Base-by-base conservation (phyloP, 495 filamentous ascomycete species). In the Venustampulla echinocandica region DNA sequence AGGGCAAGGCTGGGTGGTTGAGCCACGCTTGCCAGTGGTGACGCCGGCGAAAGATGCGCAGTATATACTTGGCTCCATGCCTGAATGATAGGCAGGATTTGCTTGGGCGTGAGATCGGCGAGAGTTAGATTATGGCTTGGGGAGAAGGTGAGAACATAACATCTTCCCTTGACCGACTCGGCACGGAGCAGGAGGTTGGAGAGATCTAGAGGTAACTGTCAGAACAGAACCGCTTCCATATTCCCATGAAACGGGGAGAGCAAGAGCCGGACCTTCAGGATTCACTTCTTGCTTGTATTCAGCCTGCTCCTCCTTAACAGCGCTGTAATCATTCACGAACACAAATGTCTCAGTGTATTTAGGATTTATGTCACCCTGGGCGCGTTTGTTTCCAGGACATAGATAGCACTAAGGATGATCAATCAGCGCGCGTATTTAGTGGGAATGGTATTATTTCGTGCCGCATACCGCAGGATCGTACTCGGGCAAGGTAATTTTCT, bases 271-370 rank as follows among this genome's bases (percentile, higher is more conserved):
- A 75, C 56, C 74, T 50, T 48, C 68, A 32, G 69, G 68, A 44
- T 69, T 58, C 4, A 64, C 64, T 25, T 72, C 64, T n/a, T 69
- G 66, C 14, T 69, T 64, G 58, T 87, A 90, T 22, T 76, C 69
- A 3, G 73, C 80, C 64, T 99, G 92, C 41, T 86, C 78, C 65
- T 96, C 90, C 61, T 95, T 95, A 22, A 99, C 89, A 10, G 92
- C 92, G 55, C 87, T 90, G 62, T 92, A 99, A 64, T 99, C 92
- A 57, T 99, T 99, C 35, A 96, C 85, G 52, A 99, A 99, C 10
- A 90, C 82, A 54, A 95, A 96, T 0, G 90, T 95, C 46, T 70
- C 79, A 25, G 82, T 69, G 60, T 96, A 99, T 21, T 84, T 69
- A 0, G 92, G 93, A 60, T 97, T 99, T 50, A 62, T 61, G 57